phyloP scores from a whole-genome alignment of 23 red algal species.

The Gracilaria domingensis region DNA sequence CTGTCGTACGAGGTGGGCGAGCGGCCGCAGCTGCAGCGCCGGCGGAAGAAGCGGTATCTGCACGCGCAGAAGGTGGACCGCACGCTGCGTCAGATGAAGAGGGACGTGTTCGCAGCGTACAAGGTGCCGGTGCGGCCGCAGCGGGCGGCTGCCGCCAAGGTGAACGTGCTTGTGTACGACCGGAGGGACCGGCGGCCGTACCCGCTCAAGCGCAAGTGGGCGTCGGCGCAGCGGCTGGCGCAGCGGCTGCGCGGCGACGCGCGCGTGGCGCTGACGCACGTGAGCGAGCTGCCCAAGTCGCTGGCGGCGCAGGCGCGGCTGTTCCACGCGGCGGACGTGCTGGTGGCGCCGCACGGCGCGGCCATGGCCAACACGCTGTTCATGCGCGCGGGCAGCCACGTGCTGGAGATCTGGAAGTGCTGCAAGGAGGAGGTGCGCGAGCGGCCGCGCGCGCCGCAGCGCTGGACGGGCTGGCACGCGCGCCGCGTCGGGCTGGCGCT shows the following conservation, averaged over 20 bases:
- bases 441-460: not conserved
- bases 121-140: not conserved
- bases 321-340: slow-evolving; percentile 28
- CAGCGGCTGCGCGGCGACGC: not conserved
- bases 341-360: slow-evolving; percentile 54
- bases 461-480: slow-evolving; percentile 41
- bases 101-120: not conserved
- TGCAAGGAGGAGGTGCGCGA: slow-evolving; percentile 20
- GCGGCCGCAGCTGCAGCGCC: not conserved
- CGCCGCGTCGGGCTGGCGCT: not conserved
- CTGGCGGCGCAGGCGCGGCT: not conserved
- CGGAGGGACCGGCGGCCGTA: slow-evolving; percentile 7
- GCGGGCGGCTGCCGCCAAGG: not conserved
- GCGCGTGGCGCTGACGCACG: not conserved
- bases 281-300: slow-evolving; percentile 19
- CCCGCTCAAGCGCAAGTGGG: slow-evolving; percentile 13
- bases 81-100: not conserved
- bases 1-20: not conserved
- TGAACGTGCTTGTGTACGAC: slow-evolving; percentile 29
- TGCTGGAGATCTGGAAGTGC: slow-evolving; percentile 52
- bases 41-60: not conserved
- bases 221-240: not conserved
- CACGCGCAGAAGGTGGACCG: not conserved
- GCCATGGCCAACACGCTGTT: slow-evolving; percentile 51
- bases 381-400: not conserved